Conservation (phyloP, 495 filamentous ascomycete genomes). For the Clohesyomyces aquaticus region DNA sequence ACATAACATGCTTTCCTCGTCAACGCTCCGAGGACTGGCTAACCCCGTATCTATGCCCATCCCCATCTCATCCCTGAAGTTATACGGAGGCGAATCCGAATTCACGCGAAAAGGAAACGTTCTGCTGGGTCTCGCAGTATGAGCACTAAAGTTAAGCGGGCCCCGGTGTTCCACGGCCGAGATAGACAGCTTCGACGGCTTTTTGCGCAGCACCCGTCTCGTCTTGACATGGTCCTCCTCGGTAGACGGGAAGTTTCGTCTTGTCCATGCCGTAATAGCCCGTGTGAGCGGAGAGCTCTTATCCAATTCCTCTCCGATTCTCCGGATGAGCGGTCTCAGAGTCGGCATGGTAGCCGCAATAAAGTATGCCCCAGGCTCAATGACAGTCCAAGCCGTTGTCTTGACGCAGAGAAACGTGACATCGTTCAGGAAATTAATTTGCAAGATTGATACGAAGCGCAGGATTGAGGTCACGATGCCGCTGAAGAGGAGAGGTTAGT, state of each 20-base stretch:
- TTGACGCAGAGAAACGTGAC: constrained; percentile 18
- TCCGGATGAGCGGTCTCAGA: constrained; percentile 19
- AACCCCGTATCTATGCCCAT: not conserved
- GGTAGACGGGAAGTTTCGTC: not conserved
- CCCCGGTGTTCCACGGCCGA: too few relatives aligned
- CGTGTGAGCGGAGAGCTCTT: not conserved
- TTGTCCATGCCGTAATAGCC: not conserved
- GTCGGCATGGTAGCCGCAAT: constrained; percentile 29
- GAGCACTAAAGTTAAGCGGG: too few relatives aligned
- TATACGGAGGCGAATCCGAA: not conserved
- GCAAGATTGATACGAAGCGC: constrained; percentile 24
- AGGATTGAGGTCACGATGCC: constrained; percentile 24
- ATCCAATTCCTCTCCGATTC: not conserved
- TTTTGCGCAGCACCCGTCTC: not conserved
- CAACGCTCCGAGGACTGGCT: constrained; percentile 11
- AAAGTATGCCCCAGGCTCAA: constrained; percentile 25
- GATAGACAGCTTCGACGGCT: constrained; percentile 10
- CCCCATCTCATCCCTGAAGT: not conserved
- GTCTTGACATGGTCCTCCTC: too few relatives aligned
- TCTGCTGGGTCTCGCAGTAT: too few relatives aligned
- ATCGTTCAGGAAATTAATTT: constrained; percentile 16
- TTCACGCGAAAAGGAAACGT: too few relatives aligned
- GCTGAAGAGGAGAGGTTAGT: constrained; percentile 14
- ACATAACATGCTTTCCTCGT: constrained; percentile 32
- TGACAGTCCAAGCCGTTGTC: constrained; percentile 20